Base-by-base conservation (phyloP, 2,329 filamentous ascomycete species). In the Pseudonectria foliicola region DNA sequence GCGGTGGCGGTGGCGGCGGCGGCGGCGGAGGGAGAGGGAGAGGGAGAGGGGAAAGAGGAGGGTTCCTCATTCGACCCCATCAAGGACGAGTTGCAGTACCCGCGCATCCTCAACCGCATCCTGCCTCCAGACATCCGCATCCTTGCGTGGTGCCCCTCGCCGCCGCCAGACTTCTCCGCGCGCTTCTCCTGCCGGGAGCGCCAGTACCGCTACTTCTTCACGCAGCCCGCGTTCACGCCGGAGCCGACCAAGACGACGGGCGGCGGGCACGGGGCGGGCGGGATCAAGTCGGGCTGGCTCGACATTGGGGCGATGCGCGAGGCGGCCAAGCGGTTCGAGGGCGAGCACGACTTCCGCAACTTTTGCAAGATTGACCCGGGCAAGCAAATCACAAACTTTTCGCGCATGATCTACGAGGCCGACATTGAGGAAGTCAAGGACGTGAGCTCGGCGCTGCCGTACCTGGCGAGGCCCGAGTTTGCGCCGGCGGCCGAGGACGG, bases 161-260 rank as follows among this genome's bases (percentile, higher is more conserved):
- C 84, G 12, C 86, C 89, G 0, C 63, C 73, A 7, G 75, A 76
- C 42, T 98, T 98, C 60, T 88, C 85, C 24, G 92, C 92, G 4
- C 80, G 92, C 27, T 95, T 95, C 70, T 88, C 85, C 35, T 98
- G 92, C 62, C 78, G 82, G 42, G 88, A 95, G 62, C 75, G 92
- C 14, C 82, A 85, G 46, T 98, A 98, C 66, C 80, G 86, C 38
- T 98, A 98, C 63, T 96, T 95, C 68, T 98, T 98, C 67, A 96
- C 92, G 0, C 87, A 95, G 56, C 92, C 92, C 0, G 85, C 84
- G 2, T 95, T 87, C 54, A 67, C 77, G 3, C 87, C 87, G 0
- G 68, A 75, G 4, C 60, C 59, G 2, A 41, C n/a, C n/a, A n/a
- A n/a, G n/a, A n/a, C 54, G 6, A 42, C 52, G 15, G 27, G 35